phyloP scores from a whole-genome alignment of 306 rosid species.

The Astragalus glycyphyllos region DNA sequence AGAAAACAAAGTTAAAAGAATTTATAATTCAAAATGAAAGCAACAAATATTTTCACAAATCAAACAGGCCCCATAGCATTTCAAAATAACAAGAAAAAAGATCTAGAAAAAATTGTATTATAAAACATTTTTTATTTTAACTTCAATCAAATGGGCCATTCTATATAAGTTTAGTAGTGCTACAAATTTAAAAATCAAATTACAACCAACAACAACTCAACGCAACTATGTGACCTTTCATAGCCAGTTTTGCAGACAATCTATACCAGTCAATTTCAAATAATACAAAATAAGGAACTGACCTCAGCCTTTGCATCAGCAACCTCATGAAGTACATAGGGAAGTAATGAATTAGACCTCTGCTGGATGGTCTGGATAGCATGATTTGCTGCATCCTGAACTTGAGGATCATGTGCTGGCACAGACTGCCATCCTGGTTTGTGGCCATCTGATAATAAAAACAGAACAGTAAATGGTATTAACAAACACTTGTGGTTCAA shows the following conservation, averaged over 20 bases:
- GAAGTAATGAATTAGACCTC: conserved; percentile 74
- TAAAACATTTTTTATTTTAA: background rate
- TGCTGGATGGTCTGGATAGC: conserved; percentile 75
- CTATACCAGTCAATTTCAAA: conserved; percentile 4
- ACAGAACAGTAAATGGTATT: conserved; percentile 30
- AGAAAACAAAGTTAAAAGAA: no score
- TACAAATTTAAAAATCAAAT: conserved; percentile 21
- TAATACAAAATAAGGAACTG: conserved; percentile 36
- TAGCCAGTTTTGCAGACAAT: conserved; percentile 22
- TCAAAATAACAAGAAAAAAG: no score
- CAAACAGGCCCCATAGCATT: no score
- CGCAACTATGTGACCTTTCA: conserved; percentile 1
- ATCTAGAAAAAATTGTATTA: background rate
- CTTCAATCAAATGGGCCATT: background rate
- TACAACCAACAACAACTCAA: no score
- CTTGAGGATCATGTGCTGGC: conserved; percentile 72
- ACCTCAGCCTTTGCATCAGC: conserved; percentile 89
- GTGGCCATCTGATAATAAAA: conserved; percentile 57
- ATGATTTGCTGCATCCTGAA: conserved; percentile 84
- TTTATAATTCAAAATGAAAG: no score
- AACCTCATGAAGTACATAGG: conserved; percentile 74
- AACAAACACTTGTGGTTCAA: conserved; percentile 20
- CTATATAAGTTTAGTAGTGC: background rate
- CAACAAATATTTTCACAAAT: no score
- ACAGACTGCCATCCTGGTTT: conserved; percentile 69